Base-by-base conservation (phyloP, 495 filamentous ascomycete species). In the Patellaria atrata region DNA sequence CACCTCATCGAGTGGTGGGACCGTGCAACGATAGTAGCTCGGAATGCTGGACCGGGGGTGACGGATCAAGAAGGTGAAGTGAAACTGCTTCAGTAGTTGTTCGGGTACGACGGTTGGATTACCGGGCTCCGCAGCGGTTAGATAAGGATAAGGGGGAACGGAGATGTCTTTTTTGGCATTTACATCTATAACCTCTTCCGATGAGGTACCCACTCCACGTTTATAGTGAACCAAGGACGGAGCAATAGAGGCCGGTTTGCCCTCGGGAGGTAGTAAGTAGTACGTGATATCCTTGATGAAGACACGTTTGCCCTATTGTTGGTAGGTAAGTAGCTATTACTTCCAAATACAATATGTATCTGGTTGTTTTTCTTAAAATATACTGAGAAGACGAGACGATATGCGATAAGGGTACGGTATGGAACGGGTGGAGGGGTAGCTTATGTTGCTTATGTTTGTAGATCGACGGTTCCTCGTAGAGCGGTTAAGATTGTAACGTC, bases 201-300 rank as follows among this genome's bases (percentile, higher is more conserved):
- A n/a, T n/a, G n/a, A n/a, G 29, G 69, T 75, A 16, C 73, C 71
- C 35, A 79, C 68, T 18, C 75, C 74, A 30, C 72, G 72, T 44
- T 73, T 72, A 44, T 65, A 59, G 47, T 60, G 55, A 22, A 63
- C 51, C 19, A 94, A 63, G 20, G 82, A 87, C 2, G 82, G 82
- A 13, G 82, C 82, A 37, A 87, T 74, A 22, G 57, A 64, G 25
- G 79, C 70, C 12, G 67, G 62, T 35, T 75, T 63, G n/a, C 62
- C 60, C 41, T 75, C 53, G 2, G 83, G 85, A 4, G 87, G 83
- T 36, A 79, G 59, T 27, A 93, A 61, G 54, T 94, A 94, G 55
- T 94, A 74, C 23, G 78, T 70, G 51, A 97, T 97, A 56, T 96
- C 89, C 56, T 97, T 97, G 70, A 97, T 89, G 64, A 96, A 92